These are phyloP conservation scores for Trichothecium roseum DNA, from an alignment of 2,329 filamentous ascomycete genomes.

Conservation along the genomic window DNA sequence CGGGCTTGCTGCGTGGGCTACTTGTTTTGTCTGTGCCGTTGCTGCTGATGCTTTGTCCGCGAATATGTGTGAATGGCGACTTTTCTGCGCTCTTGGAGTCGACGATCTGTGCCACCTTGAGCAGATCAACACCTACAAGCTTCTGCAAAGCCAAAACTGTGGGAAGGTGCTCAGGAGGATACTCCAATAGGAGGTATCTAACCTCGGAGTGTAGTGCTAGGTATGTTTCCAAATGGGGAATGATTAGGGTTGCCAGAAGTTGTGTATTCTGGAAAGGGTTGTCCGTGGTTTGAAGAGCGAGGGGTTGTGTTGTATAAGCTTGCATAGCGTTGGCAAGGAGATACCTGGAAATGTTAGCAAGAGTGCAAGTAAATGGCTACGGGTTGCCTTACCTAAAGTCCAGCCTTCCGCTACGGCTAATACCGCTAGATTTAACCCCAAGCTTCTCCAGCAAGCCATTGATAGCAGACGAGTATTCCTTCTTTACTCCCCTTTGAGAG, in stretches of 20 bases:
- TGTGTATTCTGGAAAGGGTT: constrained; percentile 44
- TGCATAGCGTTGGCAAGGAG: constrained; percentile 52
- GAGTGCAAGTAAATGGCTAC: background rate
- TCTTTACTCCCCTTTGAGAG: constrained; percentile 41
- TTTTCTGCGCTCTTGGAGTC: constrained; percentile 28
- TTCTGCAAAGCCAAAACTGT: constrained; percentile 48
- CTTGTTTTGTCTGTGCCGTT: constrained; percentile 6
- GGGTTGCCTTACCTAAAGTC: constrained; percentile 40
- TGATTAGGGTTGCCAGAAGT: constrained; percentile 45
- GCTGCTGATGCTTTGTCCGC: constrained; percentile 19
- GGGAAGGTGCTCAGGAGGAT: constrained; percentile 42
- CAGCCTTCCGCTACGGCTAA: constrained; percentile 43
- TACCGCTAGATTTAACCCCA: constrained; percentile 37
- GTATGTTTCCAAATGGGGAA: constrained; percentile 52
- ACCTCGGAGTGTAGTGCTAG: constrained; percentile 40
- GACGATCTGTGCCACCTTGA: constrained; percentile 50
- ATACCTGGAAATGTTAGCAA: constrained; percentile 30
- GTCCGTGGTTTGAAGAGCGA: constrained; percentile 37
- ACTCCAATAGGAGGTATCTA: constrained; percentile 49
- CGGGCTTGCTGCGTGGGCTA: constrained; percentile 1
- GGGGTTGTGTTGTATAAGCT: constrained; percentile 39
- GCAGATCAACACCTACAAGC: constrained; percentile 42
- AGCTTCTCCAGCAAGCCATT: constrained; percentile 43
- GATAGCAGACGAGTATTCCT: constrained; percentile 36
- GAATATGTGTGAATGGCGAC: constrained; percentile 27